Percentiles rank a stretch among this genome's conserved stretches.
Evolutionary conservation across 2,329 filamentous ascomycete genomes (phyloP).

Genomic region (Septoria petroselini): DNA sequence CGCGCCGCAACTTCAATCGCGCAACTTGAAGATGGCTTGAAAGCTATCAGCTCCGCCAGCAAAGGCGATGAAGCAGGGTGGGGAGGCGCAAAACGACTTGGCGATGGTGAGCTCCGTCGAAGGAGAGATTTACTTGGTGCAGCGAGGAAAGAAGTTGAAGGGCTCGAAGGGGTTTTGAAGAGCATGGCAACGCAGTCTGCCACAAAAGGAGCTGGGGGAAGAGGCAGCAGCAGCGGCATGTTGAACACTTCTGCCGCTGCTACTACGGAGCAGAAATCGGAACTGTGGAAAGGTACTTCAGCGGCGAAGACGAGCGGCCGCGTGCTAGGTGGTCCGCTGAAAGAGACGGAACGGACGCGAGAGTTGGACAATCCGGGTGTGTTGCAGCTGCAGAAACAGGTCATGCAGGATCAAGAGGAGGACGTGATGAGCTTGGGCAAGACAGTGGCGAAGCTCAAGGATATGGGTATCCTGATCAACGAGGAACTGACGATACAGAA

Average conservation of each 20-base stretch:
- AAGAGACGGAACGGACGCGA: slow-evolving; percentile 71
- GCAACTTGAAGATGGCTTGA: slow-evolving; percentile 64
- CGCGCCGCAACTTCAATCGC: slow-evolving; percentile 63
- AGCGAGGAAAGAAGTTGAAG: slow-evolving; percentile 70
- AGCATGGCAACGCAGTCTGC: slow-evolving; percentile 56
- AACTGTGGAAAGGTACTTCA: slow-evolving; percentile 35
- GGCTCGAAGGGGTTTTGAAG: slow-evolving; percentile 68
- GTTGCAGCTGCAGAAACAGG: slow-evolving; percentile 67
- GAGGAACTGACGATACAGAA: slow-evolving; percentile 70
- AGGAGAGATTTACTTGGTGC: slow-evolving; percentile 67
- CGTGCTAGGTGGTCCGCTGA: slow-evolving; percentile 67
- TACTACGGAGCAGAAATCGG: slow-evolving; percentile 38
- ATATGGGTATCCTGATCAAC: slow-evolving; percentile 74
- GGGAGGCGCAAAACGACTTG: slow-evolving; percentile 52
- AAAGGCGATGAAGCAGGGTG: slow-evolving; percentile 39
- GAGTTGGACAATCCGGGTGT: slow-evolving; percentile 75
- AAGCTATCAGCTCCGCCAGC: slow-evolving; percentile 37
- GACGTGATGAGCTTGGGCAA: slow-evolving; percentile 66
- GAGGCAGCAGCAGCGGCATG: slow-evolving; percentile 10
- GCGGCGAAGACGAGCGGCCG: slow-evolving; percentile 51
- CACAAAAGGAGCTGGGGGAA: slow-evolving; percentile 21
- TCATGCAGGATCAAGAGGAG: slow-evolving; percentile 72
- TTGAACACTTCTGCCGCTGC: slow-evolving; percentile 35
- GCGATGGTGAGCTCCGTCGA: slow-evolving; percentile 71
- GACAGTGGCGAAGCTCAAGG: slow-evolving; percentile 68